A percentile compares a stretch with the other conserved stretches of the same genome.
These are phyloP conservation scores for Trametes cinnabarina DNA, from an alignment of 768 basidiomycete genomes.

Conservation along the genomic window DNA sequence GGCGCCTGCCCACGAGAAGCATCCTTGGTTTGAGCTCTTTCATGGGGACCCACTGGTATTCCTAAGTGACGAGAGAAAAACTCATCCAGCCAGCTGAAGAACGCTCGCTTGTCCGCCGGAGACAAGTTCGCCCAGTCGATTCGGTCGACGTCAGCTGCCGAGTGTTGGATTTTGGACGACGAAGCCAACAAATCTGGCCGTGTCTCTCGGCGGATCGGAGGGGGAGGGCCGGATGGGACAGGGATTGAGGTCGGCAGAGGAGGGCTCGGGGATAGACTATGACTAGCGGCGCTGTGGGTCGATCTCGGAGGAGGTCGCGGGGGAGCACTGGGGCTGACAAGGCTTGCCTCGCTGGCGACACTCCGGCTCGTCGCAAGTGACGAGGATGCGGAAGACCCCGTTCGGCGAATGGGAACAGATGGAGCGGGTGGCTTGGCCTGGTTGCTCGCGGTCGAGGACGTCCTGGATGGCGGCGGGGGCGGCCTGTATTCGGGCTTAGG, in stretches of 20 bases:
- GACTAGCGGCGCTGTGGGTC: not conserved
- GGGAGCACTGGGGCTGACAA: not conserved
- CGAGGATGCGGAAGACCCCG: not conserved
- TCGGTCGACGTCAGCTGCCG: conserved; percentile 14
- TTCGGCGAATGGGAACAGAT: not conserved
- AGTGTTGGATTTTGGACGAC: not conserved
- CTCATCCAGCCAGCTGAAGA: conserved; percentile 81
- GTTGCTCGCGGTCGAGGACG: not conserved
- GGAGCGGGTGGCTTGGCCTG: not conserved
- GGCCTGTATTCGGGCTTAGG: conserved; percentile 5
- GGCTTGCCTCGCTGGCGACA: not conserved
- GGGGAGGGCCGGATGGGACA: conserved; percentile 1
- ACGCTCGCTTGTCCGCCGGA: conserved; percentile 62
- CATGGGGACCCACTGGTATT: conserved; percentile 16
- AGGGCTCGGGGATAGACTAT: not conserved
- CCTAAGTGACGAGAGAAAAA: conserved; percentile 57
- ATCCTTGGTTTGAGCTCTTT: not conserved
- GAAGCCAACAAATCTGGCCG: conserved; percentile 12
- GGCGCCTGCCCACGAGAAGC: conserved; percentile 13
- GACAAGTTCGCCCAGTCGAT: conserved; percentile 74
- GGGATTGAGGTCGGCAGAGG: not conserved
- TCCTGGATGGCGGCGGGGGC: conserved; percentile 11
- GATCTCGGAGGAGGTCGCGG: conserved; percentile 3
- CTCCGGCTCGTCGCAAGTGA: not conserved
- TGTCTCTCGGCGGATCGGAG: conserved; percentile 10